Evolutionary conservation across 176 grass and related monocot species (phyloP).

Genomic region (Hordeum marinum): DNA sequence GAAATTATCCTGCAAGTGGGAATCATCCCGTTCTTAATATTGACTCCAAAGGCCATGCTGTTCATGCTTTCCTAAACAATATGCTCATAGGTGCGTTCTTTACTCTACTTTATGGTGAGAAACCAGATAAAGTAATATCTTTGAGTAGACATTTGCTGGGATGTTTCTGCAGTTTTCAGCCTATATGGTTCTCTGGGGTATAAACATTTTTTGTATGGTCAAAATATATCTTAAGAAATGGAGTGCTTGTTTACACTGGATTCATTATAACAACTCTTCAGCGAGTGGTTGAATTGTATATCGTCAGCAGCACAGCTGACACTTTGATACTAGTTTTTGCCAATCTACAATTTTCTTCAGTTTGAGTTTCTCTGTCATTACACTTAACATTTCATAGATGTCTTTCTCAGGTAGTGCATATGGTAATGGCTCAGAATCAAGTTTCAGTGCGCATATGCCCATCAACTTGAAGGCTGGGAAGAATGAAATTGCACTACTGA

Average conservation of each 20-base stretch:
- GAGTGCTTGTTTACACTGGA: background rate
- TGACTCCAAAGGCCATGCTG: slow-evolving; percentile 79
- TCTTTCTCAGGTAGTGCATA: slow-evolving; percentile 55
- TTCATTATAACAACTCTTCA: background rate
- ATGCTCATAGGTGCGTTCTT: slow-evolving; percentile 61
- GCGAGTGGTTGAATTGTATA: background rate
- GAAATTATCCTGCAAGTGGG: slow-evolving; percentile 34
- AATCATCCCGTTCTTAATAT: slow-evolving; percentile 53
- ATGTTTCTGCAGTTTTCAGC: slow-evolving; percentile 18
- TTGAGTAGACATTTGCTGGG: background rate
- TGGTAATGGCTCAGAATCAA: slow-evolving; percentile 67
- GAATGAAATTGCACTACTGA: slow-evolving; percentile 78
- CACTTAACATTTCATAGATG: background rate
- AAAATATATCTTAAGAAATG: slow-evolving; percentile 8
- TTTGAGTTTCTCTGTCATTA: background rate
- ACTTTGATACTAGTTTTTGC: background rate
- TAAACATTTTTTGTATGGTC: background rate
- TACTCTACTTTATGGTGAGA: background rate
- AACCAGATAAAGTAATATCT: background rate
- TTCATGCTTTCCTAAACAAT: slow-evolving; percentile 81
- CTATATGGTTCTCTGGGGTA: slow-evolving; percentile 5
- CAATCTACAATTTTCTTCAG: background rate
- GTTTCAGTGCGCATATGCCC: slow-evolving; percentile 52
- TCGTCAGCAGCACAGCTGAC: background rate
- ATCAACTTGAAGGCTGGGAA: slow-evolving; percentile 59